Evolutionary conservation across 495 filamentous ascomycete genomes (phyloP), one percentile per base, ranked within the genome.

Genomic region (Tuber indicum): DNA sequence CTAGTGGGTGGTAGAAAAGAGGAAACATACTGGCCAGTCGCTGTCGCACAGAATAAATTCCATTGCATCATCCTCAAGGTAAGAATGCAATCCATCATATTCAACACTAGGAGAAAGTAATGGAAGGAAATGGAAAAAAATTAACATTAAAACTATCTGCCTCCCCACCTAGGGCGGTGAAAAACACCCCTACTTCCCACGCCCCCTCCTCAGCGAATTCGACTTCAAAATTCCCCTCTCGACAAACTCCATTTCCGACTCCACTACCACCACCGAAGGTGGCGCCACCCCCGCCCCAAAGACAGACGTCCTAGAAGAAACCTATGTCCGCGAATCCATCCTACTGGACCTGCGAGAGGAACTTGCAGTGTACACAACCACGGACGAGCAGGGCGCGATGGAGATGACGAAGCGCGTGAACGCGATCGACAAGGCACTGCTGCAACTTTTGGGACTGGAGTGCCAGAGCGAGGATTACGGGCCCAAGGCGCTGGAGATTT

Each of bases 31-130:
- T 99, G 94, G 90, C 96, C 96, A 0, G 93, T 99, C 46, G 96
- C 95, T 16, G 94, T 98, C 3, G 94, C 94, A 23, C 90, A 94
- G 78, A 88, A 91, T 79, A 96, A 92, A 82, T 99, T 99, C 85
- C 94, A 98, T 86, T 98, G 96, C 85, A 97, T 98, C 85, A 98
- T 99, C 80, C 91, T 99, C 80, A 98, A 99, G 85, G 81, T 80
- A 77, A 32, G 36, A 42, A 43, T 9, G 23, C 62, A 52, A 17
- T 26, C 52, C 36, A 42, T 45, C 44, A n/a, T 23, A 72, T 26
- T 21, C n/a, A 44, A 43, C 14, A 36, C 26, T 19, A 66, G 10
- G 10, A 26, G 19, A 47, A 47, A 47, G 46, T 6, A 47, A 17
- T 4, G 16, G 45, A 21, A 21, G 46, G 46, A 47, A 47, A 21